Evolutionary conservation across 2,329 filamentous ascomycete genomes (phyloP).

Genomic region (Pleurostoma richardsiae): DNA sequence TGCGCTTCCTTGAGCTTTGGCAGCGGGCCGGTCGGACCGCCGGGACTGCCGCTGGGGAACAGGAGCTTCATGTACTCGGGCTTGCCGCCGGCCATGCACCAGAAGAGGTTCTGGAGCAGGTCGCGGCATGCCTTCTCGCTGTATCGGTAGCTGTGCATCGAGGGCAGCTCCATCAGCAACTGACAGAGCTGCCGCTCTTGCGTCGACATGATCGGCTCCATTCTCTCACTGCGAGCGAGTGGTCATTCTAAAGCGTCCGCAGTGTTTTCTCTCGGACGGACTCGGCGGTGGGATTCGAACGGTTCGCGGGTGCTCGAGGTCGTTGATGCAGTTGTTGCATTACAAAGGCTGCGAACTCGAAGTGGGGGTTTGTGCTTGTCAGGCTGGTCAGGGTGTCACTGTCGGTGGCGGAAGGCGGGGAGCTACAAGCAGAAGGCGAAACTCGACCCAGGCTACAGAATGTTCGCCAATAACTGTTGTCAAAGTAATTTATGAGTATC

Average conservation of each 20-base stretch:
- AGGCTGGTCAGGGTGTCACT: neutral
- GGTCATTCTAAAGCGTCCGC: neutral
- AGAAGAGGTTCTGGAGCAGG: slow-evolving; percentile 77
- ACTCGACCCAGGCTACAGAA: too few species aligned
- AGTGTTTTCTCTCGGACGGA: slow-evolving; percentile 7
- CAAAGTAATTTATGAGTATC: too few species aligned
- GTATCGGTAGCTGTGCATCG: slow-evolving; percentile 70
- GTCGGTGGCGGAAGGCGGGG: neutral
- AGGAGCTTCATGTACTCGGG: slow-evolving; percentile 71
- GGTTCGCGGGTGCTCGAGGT: neutral
- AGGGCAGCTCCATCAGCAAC: slow-evolving; percentile 73
- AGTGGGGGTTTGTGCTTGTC: neutral
- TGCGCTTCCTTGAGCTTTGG: slow-evolving; percentile 76
- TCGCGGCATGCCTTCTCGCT: slow-evolving; percentile 63
- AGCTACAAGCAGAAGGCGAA: neutral
- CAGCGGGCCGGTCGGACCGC: slow-evolving; percentile 50
- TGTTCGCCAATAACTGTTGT: too few species aligned
- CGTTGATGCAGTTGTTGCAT: neutral
- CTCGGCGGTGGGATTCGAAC: neutral
- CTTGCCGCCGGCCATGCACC: slow-evolving; percentile 73
- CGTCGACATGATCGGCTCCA: slow-evolving; percentile 53
- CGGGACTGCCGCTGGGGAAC: slow-evolving; percentile 71
- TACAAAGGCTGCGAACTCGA: neutral
- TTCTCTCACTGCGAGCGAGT: slow-evolving; percentile 18
- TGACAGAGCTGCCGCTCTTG: slow-evolving; percentile 81